phyloP scores from a whole-genome alignment of 108 stramenopile species.

The Mediolabrus comicus region DNA sequence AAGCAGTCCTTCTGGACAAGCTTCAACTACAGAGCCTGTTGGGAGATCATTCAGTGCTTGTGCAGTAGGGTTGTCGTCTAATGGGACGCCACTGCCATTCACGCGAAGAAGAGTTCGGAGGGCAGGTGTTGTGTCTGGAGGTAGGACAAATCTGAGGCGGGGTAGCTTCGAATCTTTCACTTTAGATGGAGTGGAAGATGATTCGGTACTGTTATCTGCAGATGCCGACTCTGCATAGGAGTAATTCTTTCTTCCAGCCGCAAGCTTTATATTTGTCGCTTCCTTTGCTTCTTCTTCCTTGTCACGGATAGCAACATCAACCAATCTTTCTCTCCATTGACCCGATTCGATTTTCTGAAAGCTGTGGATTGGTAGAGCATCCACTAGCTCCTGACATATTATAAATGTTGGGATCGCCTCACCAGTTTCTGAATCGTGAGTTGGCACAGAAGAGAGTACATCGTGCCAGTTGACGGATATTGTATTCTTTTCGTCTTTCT shows the following conservation, averaged over 20 bases:
- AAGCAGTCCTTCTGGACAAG: conserved; percentile 88
- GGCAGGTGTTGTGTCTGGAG: conserved; percentile 81
- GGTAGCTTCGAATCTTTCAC: conserved; percentile 38
- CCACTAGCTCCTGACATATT: conserved; percentile 93
- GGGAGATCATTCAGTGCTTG: conserved; percentile 33
- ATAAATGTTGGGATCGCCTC: conserved; percentile 57
- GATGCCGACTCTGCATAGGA: conserved; percentile 11
- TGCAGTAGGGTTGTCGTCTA: conserved; percentile 26
- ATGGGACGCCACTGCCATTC: conserved; percentile 35
- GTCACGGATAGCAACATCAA: conserved; percentile 78
- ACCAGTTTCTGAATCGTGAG: conserved; percentile 36
- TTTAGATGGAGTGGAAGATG: background rate
- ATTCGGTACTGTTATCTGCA: background rate
- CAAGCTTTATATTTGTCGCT: conserved; percentile 14
- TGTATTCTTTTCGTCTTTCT: background rate
- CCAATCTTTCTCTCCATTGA: conserved; percentile 92
- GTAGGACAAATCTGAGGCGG: conserved; percentile 80
- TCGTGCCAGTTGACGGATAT: conserved; percentile 80
- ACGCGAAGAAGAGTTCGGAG: conserved; percentile 60
- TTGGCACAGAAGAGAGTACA: conserved; percentile 55
- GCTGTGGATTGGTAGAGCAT: conserved; percentile 93
- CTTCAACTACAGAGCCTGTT: conserved; percentile 85
- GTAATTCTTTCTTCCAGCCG: background rate
- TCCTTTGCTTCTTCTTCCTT: conserved; percentile 32
- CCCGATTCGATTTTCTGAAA: conserved; percentile 88